Evolutionary conservation across 2,329 filamentous ascomycete genomes (phyloP), one percentile per base, ranked within the genome.

Genomic region (Fusarium nanum): DNA sequence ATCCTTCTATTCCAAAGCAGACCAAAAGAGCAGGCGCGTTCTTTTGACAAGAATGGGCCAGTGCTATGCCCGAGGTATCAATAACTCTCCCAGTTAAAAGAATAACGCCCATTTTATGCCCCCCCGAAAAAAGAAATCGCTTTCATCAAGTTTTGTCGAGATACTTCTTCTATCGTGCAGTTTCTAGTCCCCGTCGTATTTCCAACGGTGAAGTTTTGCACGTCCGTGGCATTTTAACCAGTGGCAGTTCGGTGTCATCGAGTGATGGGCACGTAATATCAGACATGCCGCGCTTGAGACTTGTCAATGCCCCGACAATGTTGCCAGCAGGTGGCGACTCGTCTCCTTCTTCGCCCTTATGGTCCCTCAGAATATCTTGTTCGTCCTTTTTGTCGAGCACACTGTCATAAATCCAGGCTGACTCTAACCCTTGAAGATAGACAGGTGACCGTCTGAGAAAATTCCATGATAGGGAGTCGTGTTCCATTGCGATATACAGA

Each of bases 401-500:
- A 8, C 77, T 71, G 60, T 89, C 87, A 59, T 83, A 82, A 1
- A 77, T 80, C 87, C 87, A 89, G 67, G 84, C 83, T 6, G 81
- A 81, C 68, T 89, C 87, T 1, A 89, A 80, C 3, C 86, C 86
- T 14, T 85, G 80, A 9, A 86, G 77, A 65, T 83, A 86, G 4
- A 84, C 79, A 1, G 84, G 83, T 6, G 84, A 81, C 34, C 82
- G 78, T 56, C 81, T 81, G 30, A 89, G 77, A 34, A 81, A 83
- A 62, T 84, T 81, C 87, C 87, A 89, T 4, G 86, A 86, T n/a
- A 89, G 79, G 9, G 83, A 84, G 58, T 86, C 83, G 8, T 81
- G 74, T 14, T 81, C 79, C 85, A 88, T 86, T 58, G 87, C 86
- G 60, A 89, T 87, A 70, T 89, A 89, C 16, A 89, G 76, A 22